A percentile compares a stretch with the other conserved stretches of the same genome.
Evolutionary conservation across 495 filamentous ascomycete species (phyloP).

Genomic region (Geopyxis carbonaria): DNA sequence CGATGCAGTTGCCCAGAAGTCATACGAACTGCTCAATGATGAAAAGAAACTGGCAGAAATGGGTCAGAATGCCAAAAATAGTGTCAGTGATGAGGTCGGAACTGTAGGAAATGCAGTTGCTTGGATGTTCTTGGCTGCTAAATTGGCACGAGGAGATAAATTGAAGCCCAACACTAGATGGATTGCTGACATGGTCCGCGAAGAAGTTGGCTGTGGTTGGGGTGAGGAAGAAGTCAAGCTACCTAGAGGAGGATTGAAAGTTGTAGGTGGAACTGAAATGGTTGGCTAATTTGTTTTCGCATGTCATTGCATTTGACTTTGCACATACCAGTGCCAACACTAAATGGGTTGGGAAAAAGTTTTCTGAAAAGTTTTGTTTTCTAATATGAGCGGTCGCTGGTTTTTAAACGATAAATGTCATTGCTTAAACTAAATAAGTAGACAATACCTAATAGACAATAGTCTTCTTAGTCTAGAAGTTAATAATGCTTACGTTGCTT

Average conservation of each 20-base stretch:
- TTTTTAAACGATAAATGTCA: too few species aligned
- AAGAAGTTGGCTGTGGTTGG: constrained; percentile 45
- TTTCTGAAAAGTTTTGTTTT: too few species aligned
- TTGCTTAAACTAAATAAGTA: too few species aligned
- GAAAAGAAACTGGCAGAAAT: constrained; percentile 45
- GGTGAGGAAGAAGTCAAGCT: constrained; percentile 44
- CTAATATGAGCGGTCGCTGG: too few species aligned
- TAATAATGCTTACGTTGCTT: too few species aligned
- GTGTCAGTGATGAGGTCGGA: constrained; percentile 67
- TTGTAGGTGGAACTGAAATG: too few species aligned
- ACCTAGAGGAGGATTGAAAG: constrained; percentile 14
- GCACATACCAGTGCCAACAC: too few species aligned
- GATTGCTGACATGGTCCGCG: constrained; percentile 66
- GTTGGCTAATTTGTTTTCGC: too few species aligned
- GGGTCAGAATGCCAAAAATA: constrained; percentile 43
- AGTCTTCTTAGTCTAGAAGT: too few species aligned
- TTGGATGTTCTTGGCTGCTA: constrained; percentile 62
- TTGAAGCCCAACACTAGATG: constrained; percentile 39
- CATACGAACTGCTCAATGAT: constrained; percentile 54
- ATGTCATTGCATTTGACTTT: too few species aligned
- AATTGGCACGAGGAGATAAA: constrained; percentile 36
- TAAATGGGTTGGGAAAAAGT: too few species aligned
- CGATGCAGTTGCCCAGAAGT: constrained; percentile 51
- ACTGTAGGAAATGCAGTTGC: constrained; percentile 63
- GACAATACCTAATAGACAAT: too few species aligned